Base-by-base conservation (phyloP, 352 stramenopile species). In the Globisporangium spinosum region DNA sequence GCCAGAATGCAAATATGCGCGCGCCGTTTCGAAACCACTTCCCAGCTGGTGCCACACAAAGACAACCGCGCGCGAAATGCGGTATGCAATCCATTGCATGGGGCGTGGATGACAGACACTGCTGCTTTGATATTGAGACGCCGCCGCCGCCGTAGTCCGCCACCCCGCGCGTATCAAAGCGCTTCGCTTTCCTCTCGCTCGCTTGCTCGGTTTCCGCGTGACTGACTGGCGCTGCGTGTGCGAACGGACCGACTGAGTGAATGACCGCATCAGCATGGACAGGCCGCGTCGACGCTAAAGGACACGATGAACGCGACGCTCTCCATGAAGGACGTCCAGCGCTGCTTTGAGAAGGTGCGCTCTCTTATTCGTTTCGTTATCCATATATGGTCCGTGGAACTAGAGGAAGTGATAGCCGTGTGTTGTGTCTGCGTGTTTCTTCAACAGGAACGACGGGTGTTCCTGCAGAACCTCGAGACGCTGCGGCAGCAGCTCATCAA, bases 401-500 rank as follows among this genome's bases (percentile, higher is more conserved):
- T 38, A 38, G 32, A 38, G 27, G n/a, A n/a, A 49, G 8, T 56
- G 49, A 25, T 55, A 15, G 0, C 7, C 9, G n/a, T 13, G n/a
- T 23, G 29, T 35, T 20, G 9, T 23, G 23, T 29, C 9, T 25
- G 13, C 15, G 20, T 27, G 38, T 57, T 23, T 2, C 53, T 49
- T 29, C 3, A 6, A 51, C 47, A 91, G 83, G 86, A 94, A 67
- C 84, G 86, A 7, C 82, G 67, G 2, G 69, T 82, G 23, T 85
- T 93, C 62, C 67, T 94, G 34, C 75, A 79, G 2, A 83, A 93
- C 62, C 72, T 94, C 34, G 86, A 93, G 70, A 89, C 73, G 9
- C 75, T 94, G 66, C 78, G 84, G 10, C 80, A 91, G 56, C 84
- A 94, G 49, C 70, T 91, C 22, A 68, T 92, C n/a, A 87, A 87